These are phyloP conservation scores for Moniliella sp. DNA, from an alignment of 1,284 basidiomycete genomes.

Conservation along the genomic window DNA sequence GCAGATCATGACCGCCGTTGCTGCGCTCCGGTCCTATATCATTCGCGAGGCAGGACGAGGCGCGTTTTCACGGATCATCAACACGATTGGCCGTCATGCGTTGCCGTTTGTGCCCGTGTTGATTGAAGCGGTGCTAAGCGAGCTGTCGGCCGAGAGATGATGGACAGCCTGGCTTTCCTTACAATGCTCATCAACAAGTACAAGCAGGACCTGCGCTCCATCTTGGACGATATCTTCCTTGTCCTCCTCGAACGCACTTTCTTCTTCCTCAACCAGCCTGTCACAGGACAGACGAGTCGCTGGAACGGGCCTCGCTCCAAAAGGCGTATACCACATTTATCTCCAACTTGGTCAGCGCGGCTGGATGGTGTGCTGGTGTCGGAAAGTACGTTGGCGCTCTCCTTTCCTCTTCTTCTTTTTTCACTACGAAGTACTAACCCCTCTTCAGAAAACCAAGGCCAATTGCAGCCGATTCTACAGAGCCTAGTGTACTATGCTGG, in stretches of 20 bases:
- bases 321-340: slow-evolving; percentile 41
- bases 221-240: slow-evolving; percentile 70
- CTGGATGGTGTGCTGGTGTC: slow-evolving; percentile 52
- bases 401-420: slow-evolving; percentile 3
- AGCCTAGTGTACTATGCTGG: slow-evolving; percentile 35
- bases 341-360: slow-evolving; percentile 55
- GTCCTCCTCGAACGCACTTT: slow-evolving; percentile 68
- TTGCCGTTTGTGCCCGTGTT: slow-evolving; percentile 53
- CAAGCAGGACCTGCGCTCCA: slow-evolving; percentile 60
- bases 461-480: slow-evolving; percentile 9
- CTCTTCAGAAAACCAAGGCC: slow-evolving; percentile 51
- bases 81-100: slow-evolving; percentile 62
- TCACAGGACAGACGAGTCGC: slow-evolving; percentile 67
- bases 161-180: slow-evolving; percentile 88
- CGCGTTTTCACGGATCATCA: slow-evolving; percentile 72
- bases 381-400: neutral
- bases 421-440: slow-evolving; percentile 49
- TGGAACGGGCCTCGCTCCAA: slow-evolving; percentile 61
- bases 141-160: slow-evolving; percentile 73
- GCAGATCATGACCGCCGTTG: slow-evolving; percentile 64
- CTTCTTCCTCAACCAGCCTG: slow-evolving; percentile 55
- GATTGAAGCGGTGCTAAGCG: slow-evolving; percentile 65
- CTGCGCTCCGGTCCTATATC: slow-evolving; percentile 64
- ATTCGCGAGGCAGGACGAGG: slow-evolving; percentile 70
- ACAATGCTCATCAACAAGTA: slow-evolving; percentile 72